phyloP scores from a whole-genome alignment of 2,329 filamentous ascomycete species.

The Fusarium chlamydosporum region DNA sequence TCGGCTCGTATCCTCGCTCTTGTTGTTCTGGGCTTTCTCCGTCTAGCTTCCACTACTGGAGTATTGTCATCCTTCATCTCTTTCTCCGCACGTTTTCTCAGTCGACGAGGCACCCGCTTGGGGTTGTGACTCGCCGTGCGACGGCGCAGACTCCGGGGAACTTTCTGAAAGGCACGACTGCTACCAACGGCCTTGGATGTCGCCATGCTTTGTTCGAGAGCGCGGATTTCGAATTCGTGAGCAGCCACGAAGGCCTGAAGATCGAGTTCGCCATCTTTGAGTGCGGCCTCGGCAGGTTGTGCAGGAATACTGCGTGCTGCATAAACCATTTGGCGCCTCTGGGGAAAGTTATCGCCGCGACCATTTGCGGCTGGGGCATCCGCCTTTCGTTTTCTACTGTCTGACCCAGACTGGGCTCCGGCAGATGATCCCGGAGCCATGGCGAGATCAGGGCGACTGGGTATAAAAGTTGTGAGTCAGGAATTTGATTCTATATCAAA shows the following conservation, averaged over 20 bases:
- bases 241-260: constrained; percentile 86
- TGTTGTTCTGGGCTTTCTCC: constrained; percentile 72
- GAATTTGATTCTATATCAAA: constrained; percentile 4
- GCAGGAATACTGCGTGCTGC: constrained; percentile 65
- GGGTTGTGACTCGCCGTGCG: constrained; percentile 96
- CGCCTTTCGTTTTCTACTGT: constrained; percentile 50
- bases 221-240: constrained; percentile 89
- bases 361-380: constrained; percentile 40
- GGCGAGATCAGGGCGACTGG: constrained; percentile 29
- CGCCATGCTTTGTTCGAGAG: constrained; percentile 85
- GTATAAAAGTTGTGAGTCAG: constrained; percentile 12
- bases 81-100: constrained; percentile 76
- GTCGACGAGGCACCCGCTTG: constrained; percentile 84
- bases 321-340: constrained; percentile 63
- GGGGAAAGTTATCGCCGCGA: constrained; percentile 48
- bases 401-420: constrained; percentile 48
- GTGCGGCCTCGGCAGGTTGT: constrained; percentile 65
- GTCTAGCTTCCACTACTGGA: constrained; percentile 77
- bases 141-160: constrained; percentile 86
- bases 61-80: constrained; percentile 94
- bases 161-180: constrained; percentile 88
- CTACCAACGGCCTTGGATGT: constrained; percentile 74
- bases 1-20: constrained; percentile 77
- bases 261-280: constrained; percentile 83
- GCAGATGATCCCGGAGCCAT: constrained; percentile 50